phyloP scores from a whole-genome alignment of 305 asterid genomes.

The Plantago coronopus region DNA sequence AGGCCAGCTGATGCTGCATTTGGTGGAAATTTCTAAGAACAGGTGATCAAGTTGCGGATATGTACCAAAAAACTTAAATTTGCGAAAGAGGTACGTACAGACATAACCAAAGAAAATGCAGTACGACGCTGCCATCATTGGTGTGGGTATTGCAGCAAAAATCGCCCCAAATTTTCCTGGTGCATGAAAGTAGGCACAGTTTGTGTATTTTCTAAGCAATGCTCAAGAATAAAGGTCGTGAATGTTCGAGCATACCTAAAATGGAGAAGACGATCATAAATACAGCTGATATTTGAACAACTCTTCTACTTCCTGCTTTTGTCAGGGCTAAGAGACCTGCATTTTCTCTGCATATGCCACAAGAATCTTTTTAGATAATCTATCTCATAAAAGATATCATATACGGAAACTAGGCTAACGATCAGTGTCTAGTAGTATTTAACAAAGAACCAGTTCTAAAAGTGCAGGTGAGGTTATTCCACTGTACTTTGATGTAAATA shows the following conservation, averaged over 20 bases:
- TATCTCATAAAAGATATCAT: not conserved
- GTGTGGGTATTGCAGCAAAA: constrained; percentile 66
- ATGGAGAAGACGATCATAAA: constrained; percentile 80
- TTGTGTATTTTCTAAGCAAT: too few relatives aligned
- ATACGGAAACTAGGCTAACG: too few relatives aligned
- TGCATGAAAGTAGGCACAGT: not conserved
- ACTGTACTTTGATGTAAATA: too few relatives aligned
- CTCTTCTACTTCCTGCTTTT: constrained; percentile 79
- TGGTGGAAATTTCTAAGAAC: not conserved
- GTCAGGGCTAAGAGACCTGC: constrained; percentile 79
- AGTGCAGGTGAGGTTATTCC: too few relatives aligned
- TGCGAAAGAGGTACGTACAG: constrained; percentile 34
- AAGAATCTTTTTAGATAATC: not conserved
- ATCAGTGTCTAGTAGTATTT: not conserved
- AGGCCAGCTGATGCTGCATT: constrained; percentile 71
- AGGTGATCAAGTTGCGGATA: not conserved
- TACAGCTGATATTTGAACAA: constrained; percentile 58
- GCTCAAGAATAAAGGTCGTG: not conserved
- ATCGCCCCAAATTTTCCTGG: constrained; percentile 80
- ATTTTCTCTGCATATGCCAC: constrained; percentile 49
- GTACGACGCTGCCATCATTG: constrained; percentile 69
- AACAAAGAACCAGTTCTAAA: too few relatives aligned
- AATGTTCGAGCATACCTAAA: constrained; percentile 37
- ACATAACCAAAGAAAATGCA: constrained; percentile 72
- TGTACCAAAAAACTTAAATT: not conserved